Evolutionary conservation across 1,139 yeast species (phyloP).

Genomic region (Saccharomyces pastorianus): DNA sequence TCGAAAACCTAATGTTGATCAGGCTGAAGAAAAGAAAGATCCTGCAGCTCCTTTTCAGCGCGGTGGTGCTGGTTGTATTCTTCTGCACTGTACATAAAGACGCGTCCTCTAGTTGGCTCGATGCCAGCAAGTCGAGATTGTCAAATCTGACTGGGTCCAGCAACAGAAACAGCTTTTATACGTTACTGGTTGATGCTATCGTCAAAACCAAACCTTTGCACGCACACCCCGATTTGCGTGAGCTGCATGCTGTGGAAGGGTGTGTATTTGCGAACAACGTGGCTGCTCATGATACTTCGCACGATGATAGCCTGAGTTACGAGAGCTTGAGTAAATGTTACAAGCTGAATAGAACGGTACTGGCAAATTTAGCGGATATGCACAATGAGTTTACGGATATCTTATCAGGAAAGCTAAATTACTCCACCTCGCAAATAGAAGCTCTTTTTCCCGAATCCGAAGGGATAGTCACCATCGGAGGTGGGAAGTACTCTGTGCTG

Average conservation of each 20-base stretch:
- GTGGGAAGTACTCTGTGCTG: slow-evolving; percentile 50
- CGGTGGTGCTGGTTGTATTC: neutral
- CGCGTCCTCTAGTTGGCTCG: neutral
- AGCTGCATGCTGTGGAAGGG: neutral
- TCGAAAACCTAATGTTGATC: neutral
- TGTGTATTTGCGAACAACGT: neutral
- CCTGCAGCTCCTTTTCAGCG: neutral
- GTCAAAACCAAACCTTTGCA: neutral
- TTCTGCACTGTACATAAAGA: neutral
- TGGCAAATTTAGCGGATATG: neutral
- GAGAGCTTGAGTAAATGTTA: neutral
- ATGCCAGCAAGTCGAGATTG: neutral
- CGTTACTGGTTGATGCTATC: neutral
- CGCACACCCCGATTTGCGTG: neutral
- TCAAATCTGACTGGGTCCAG: neutral
- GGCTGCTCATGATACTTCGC: neutral
- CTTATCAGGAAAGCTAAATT: neutral
- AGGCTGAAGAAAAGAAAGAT: neutral
- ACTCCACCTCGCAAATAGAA: neutral
- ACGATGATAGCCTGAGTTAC: neutral
- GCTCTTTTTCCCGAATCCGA: slow-evolving; percentile 11
- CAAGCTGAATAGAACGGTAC: neutral
- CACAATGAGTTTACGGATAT: neutral
- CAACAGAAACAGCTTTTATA: neutral
- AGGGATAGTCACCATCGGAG: slow-evolving; percentile 58